These are phyloP conservation scores for Candida ipomoeae DNA, from an alignment of 805 yeast species.

Conservation along the genomic window DNA sequence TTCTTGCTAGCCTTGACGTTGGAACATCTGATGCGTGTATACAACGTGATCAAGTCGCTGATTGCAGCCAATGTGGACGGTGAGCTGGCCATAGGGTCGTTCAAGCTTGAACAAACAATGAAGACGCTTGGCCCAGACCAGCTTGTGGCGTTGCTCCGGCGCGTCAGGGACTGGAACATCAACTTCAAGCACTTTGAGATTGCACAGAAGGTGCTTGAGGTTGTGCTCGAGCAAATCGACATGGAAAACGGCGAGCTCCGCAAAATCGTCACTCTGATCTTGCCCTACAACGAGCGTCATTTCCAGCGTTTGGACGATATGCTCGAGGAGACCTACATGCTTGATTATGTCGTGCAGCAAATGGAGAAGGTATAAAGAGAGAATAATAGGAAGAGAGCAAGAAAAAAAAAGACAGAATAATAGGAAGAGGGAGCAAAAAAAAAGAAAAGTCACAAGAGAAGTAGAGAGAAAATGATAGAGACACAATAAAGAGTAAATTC, in stretches of 20 bases:
- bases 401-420: neutral
- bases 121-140: constrained; percentile 55
- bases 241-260: constrained; percentile 63
- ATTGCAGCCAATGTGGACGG: constrained; percentile 48
- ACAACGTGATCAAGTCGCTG: constrained; percentile 66
- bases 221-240: constrained; percentile 53
- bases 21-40: constrained; percentile 86
- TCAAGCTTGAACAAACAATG: constrained; percentile 61
- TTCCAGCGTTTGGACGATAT: constrained; percentile 69
- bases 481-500: neutral
- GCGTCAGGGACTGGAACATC: constrained; percentile 93
- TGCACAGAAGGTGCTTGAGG: constrained; percentile 72
- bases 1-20: constrained; percentile 78
- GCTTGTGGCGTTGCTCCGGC: constrained; percentile 56
- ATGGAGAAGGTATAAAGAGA: constrained; percentile 43
- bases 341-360: constrained; percentile 80
- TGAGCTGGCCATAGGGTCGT: constrained; percentile 51
- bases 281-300: constrained; percentile 90
- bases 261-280: constrained; percentile 63
- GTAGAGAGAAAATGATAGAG: neutral
- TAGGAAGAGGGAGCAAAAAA: neutral
- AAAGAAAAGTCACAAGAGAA: neutral
- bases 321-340: constrained; percentile 76
- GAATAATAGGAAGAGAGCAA: neutral
- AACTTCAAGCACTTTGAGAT: constrained; percentile 75